Evolutionary conservation across 768 basidiomycete genomes (phyloP), one percentile per base, ranked within the genome.

Genomic region (Cantharellus cinnabarinus): DNA sequence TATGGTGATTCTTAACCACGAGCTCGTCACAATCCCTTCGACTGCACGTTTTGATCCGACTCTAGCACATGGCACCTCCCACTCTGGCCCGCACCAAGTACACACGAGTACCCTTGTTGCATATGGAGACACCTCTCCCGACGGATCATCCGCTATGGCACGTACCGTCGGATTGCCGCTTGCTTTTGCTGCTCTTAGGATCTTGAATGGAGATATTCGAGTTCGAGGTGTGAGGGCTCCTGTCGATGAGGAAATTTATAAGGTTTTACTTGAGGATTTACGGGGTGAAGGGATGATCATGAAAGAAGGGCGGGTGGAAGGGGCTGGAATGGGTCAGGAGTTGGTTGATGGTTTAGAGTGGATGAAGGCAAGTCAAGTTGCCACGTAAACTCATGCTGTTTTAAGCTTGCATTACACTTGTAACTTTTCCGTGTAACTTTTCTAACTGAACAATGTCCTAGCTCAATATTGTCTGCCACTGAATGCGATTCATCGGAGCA

Each of bases 141-240:
- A 40, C 4, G 67, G 65, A 0, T 77, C 76, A 2, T 84, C 85
- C 0, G 91, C 91, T 3, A 95, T 95, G 91, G 79, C 89, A n/a
- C 74, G 81, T 39, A 88, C 85, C 2, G 91, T 95, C 15, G 90
- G 90, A 3, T 70, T 91, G 51, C 91, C 91, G 0, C 79, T 93
- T 4, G 91, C 86, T 1, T 79, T 90, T 65, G 89, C 89, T 1
- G 80, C 89, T 1, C 67, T 85, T 64, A 73, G 74, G 41, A 74
- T 90, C 3, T 69, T 86, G 42, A 83, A 88, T 66, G 85, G 83
- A 0, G 70, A 72, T 59, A 70, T 68, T 66, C 10, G 63, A 1
- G 70, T 70, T 40, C 68, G 80, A 41, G 89, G 89, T 15, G 89
- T 89, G 2, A 73, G 69, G 39, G 82, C 83, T 5, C 91, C 91